phyloP scores from a whole-genome alignment of 495 filamentous ascomycete species.

The Copromyces sp. region DNA sequence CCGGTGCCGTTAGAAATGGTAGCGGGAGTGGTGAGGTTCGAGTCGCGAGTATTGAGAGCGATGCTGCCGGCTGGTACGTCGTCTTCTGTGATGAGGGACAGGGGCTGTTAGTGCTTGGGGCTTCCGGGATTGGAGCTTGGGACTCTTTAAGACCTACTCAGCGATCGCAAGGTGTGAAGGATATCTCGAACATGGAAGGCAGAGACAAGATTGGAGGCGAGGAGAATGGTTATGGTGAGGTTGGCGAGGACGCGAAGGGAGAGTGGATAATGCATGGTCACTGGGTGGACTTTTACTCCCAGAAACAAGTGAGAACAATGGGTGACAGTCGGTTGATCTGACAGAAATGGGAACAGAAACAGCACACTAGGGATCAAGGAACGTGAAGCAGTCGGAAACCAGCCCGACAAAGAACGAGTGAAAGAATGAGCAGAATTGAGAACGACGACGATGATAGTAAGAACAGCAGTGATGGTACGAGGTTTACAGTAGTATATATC shows the following conservation, averaged over 20 bases:
- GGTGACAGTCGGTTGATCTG: no score
- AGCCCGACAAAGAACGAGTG: neutral
- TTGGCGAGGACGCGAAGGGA: neutral
- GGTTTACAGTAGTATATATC: neutral
- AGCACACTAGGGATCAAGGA: neutral
- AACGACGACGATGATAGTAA: neutral
- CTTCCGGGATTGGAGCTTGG: neutral
- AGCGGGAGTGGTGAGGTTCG: neutral
- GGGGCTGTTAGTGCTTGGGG: neutral
- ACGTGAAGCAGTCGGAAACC: neutral
- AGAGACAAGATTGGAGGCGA: neutral
- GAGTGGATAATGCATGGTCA: neutral
- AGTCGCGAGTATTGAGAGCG: neutral
- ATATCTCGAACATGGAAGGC: neutral
- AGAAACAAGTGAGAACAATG: neutral
- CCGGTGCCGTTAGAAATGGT: neutral
- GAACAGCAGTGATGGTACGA: neutral
- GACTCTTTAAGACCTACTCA: neutral
- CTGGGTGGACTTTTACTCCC: neutral
- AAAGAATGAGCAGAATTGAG: neutral
- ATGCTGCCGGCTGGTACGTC: neutral
- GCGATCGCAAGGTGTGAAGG: neutral
- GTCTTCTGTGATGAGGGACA: neutral
- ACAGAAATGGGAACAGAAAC: neutral
- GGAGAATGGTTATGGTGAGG: neutral